Base-by-base conservation (phyloP, 768 basidiomycete genomes). In the Tylopilus intermedius region DNA sequence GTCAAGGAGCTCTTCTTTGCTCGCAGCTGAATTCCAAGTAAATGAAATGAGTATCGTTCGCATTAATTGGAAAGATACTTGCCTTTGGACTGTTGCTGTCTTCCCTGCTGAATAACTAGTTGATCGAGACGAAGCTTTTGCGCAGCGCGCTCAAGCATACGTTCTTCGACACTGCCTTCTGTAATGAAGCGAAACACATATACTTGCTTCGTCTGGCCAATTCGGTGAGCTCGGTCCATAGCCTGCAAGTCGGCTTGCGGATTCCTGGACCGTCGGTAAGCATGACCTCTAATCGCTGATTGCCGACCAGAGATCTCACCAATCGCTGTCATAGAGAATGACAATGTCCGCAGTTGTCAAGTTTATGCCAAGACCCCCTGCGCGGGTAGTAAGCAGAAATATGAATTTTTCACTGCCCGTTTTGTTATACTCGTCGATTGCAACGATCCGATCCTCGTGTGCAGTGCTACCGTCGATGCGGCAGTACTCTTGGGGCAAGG, bases 241-340 rank as follows among this genome's bases (percentile, higher is more conserved):
- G 96, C 96, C 67, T 99, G 96, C 43, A 99, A 71, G 74, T 99
- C 96, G 2, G 95, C 96, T 72, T 99, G 96, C 2, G 96, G 95
- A 68, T 98, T 99, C 93, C 88, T 92, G 38, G 58, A 18, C 41
- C 6, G 43, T 26, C 21, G 43, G 46, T 62, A n/a, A 57, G 51
- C 13, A 32, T 3, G 6, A n/a, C 11, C 48, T 15, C 24, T 29
- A 27, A 15, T 22, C 9, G 26, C 27, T 15, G 8, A 50, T 27
- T 24, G 24, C 7, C 8, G 11, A 21, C 27, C 24, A 57, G n/a
- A 35, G 14, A 38, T 66, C 77, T 24, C 54, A 88, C 94, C 96
- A 98, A 68, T 99, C 96, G 56, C 88, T 91, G 62, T 99, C 96
- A 58, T 97, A 98, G 5, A 98, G 74, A 0, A 98, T 86, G 46